Evolutionary conservation across 805 yeast genomes (phyloP), one percentile per base, ranked within the genome.

Genomic region (Ogataea angusta): DNA sequence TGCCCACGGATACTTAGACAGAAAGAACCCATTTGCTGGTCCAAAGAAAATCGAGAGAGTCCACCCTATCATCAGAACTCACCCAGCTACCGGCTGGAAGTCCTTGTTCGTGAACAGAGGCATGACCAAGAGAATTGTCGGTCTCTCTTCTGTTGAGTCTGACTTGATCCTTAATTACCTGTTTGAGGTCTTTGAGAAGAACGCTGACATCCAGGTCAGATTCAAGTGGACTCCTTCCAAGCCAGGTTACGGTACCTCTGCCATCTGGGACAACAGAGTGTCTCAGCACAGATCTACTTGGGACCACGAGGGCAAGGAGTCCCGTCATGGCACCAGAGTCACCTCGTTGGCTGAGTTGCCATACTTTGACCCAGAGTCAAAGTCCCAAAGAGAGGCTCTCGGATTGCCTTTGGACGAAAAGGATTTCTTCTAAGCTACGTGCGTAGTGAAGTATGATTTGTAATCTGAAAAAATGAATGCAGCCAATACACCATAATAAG

Each of bases 1-100:
- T 15, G 70, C 69, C 9, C 71, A 70, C 47, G 47, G 48, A 10
- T 70, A 68, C 48, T 41, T 66, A 42, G 65, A 67, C 54, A 51
- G 70, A 34, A 55, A 68, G 16, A 65, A 67, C 21, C 78, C 77
- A 16, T 65, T 76, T 18, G 60, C 60, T 40, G 72, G 74, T n/a
- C 71, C 70, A 13, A 67, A 67, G 42, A 67, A 67, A 39, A 64
- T 77, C 40, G 78, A 70, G 48, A 69, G 80, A 57, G 74, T 69
- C 43, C 85, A 80, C 59, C 84, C 83, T 3, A 48, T 80, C 18
- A 71, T 80, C 25, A 71, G 84, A 62, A 76, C 82, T 28, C 80
- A 80, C 50, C 85, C 85, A 8, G 80, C 72, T 10, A 78, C 84
- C 21, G 82, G 82, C 31, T 69, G 78, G 75, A 80, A 79, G 59